These are phyloP conservation scores for Podaxis sp. DNA, from an alignment of 768 basidiomycete species.

Conservation along the genomic window DNA sequence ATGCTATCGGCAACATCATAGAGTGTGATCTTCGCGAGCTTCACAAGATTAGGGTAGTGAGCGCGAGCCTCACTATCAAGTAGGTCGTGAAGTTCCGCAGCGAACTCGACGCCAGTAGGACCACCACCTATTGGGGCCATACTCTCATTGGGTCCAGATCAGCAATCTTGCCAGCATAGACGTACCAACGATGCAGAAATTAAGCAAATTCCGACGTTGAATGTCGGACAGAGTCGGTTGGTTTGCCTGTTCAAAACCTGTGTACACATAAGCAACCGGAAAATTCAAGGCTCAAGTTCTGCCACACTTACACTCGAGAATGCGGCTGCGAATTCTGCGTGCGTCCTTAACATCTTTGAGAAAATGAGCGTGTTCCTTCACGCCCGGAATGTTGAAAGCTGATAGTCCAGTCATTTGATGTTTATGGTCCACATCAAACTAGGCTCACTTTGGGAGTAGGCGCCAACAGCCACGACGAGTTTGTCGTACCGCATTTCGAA, in stretches of 20 bases:
- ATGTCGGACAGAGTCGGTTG: conserved; percentile 76
- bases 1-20: conserved; percentile 84
- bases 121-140: conserved; percentile 53
- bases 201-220: conserved; percentile 72
- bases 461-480: conserved; percentile 81
- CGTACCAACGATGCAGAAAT: conserved; percentile 85
- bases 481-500: conserved; percentile 76
- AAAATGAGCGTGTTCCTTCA: conserved; percentile 81
- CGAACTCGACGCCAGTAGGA: conserved; percentile 80
- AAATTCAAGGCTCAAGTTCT: not conserved
- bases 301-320: conserved; percentile 64
- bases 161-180: not conserved
- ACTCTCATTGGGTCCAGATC: not conserved
- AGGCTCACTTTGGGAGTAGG: conserved; percentile 75
- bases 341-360: conserved; percentile 81
- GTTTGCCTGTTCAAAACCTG: conserved; percentile 84
- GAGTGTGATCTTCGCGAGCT: conserved; percentile 68
- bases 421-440: not conserved
- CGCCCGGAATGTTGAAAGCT: conserved; percentile 71
- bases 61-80: conserved; percentile 61
- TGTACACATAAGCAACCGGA: not conserved
- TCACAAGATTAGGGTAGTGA: conserved; percentile 64
- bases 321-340: conserved; percentile 63
- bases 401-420: conserved; percentile 5
- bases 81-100: conserved; percentile 80